These are phyloP conservation scores for Pythium plurisporium DNA, from an alignment of 352 stramenopile species.

Conservation along the genomic window DNA sequence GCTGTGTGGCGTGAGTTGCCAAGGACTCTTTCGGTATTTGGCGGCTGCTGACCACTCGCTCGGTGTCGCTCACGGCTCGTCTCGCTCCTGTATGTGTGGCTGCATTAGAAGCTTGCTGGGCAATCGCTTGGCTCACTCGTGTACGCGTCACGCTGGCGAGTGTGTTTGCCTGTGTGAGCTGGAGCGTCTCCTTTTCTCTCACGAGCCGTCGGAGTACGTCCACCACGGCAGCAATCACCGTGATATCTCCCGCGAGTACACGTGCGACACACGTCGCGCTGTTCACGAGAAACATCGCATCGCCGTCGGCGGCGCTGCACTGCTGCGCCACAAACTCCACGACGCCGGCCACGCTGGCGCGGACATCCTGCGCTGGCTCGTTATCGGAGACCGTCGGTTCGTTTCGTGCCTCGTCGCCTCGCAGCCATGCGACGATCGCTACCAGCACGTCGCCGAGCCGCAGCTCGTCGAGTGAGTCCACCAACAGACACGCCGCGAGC, in stretches of 20 bases:
- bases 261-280: slow-evolving; percentile 31
- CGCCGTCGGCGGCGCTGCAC: slow-evolving; percentile 32
- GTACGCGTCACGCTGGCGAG: neutral
- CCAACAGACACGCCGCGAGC: slow-evolving; percentile 49
- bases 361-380: neutral
- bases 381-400: neutral
- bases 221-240: slow-evolving; percentile 45
- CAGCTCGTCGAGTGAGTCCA: slow-evolving; percentile 49
- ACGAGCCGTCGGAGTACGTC: slow-evolving; percentile 35
- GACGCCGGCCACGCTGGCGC: slow-evolving; percentile 27
- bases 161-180: neutral
- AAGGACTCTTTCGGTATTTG: too few relatives aligned
- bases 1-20: too few relatives aligned
- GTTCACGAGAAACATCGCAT: slow-evolving; percentile 50
- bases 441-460: slow-evolving; percentile 54
- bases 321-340: slow-evolving; percentile 39
- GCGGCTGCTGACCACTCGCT: too few relatives aligned
- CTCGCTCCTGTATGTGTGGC: too few relatives aligned
- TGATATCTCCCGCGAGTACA: slow-evolving; percentile 30
- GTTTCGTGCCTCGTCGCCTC: neutral
- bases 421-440: slow-evolving; percentile 42
- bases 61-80: too few relatives aligned
- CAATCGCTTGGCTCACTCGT: neutral
- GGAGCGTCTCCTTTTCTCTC: neutral
- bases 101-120: too few relatives aligned